phyloP scores from a whole-genome alignment of 257 asterid genomes.

The Paraleonurus japonicus region DNA sequence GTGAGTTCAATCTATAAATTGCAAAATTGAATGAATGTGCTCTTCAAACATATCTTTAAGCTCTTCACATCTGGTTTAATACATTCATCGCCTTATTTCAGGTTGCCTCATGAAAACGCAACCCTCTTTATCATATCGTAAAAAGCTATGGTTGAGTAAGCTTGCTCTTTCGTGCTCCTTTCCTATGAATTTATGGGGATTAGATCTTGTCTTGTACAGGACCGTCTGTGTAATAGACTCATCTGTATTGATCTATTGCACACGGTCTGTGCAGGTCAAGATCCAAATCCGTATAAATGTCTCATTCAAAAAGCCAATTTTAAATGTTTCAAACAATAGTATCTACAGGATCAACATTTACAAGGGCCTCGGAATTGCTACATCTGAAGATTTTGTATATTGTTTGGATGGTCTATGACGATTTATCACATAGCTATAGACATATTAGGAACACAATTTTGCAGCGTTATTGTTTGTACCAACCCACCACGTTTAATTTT shows the following conservation, averaged over 20 bases:
- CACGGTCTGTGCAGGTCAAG: too few relatives aligned
- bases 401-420: not conserved
- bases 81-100: conserved; percentile 14
- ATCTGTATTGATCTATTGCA: too few relatives aligned
- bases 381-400: conserved; percentile 9
- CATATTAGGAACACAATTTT: conserved; percentile 14
- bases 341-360: not conserved
- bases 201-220: too few relatives aligned
- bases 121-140: conserved; percentile 9
- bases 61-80: too few relatives aligned
- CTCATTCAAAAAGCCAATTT: not conserved
- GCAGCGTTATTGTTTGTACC: conserved; percentile 12
- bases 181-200: too few relatives aligned
- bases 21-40: conserved; percentile 3
- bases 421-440: not conserved
- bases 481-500: not conserved
- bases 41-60: too few relatives aligned
- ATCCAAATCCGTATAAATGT: conserved; percentile 1
- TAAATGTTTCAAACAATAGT: not conserved
- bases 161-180: conserved; percentile 23
- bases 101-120: conserved; percentile 17
- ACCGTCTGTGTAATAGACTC: too few relatives aligned
- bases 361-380: not conserved
- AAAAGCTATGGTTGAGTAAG: conserved; percentile 17
- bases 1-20: conserved; percentile 25